phyloP scores from a whole-genome alignment of 257 asterid genomes.

The Solanum arcanum region DNA sequence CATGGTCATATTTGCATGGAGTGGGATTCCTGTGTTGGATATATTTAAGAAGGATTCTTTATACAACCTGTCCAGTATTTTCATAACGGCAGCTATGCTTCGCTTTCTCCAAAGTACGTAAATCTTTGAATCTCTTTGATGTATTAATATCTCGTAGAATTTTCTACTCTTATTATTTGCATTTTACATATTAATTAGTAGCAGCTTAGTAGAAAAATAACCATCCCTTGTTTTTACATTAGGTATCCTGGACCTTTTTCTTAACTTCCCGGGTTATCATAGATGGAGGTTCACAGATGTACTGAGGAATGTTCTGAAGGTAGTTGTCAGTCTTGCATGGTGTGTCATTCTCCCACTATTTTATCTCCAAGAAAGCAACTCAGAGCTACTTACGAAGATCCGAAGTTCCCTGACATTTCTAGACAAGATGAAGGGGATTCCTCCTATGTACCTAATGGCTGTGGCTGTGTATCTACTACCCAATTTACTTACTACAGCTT shows the following conservation, averaged over 20 bases:
- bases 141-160: neutral
- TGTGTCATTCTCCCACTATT: conserved; percentile 62
- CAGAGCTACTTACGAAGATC: conserved; percentile 27
- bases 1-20: conserved; percentile 76
- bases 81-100: conserved; percentile 83
- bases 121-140: neutral
- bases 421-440: conserved; percentile 70
- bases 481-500: conserved; percentile 52
- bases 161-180: neutral
- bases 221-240: conserved; percentile 5
- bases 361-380: conserved; percentile 45
- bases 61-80: conserved; percentile 64
- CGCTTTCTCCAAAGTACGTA: conserved; percentile 83
- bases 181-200: neutral
- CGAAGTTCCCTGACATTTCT: conserved; percentile 43
- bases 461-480: conserved; percentile 76
- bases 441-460: conserved; percentile 72
- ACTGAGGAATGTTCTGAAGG: conserved; percentile 62
- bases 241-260: conserved; percentile 78
- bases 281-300: conserved; percentile 80
- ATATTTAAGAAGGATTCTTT: conserved; percentile 49
- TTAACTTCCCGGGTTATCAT: conserved; percentile 89
- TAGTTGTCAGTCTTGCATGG: conserved; percentile 82
- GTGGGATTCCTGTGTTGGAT: conserved; percentile 42
- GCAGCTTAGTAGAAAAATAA: conserved; percentile 4